Evolutionary conservation across 192 early-diverging fungal species (phyloP).

Genomic region (Backusella westeae): DNA sequence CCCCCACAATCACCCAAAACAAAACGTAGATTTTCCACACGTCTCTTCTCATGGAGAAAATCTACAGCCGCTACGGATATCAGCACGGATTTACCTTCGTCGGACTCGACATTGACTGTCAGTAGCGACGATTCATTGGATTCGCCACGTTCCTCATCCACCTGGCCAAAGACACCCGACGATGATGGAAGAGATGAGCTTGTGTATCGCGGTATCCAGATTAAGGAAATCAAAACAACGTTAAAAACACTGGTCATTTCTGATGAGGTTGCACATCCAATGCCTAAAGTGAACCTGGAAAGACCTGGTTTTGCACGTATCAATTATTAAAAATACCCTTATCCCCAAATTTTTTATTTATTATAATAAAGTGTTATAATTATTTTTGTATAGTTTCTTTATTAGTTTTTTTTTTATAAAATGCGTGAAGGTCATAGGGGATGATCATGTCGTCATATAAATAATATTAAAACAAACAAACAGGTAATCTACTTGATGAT

Average conservation of each 20-base stretch:
- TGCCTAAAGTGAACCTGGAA: constrained; percentile 29
- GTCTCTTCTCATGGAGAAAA: constrained; percentile 18
- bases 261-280: constrained; percentile 25
- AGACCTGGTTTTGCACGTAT: constrained; percentile 37
- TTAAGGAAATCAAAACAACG: constrained; percentile 43
- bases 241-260: constrained; percentile 40
- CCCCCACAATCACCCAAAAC: not conserved
- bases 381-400: not conserved
- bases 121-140: not conserved
- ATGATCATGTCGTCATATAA: too few relatives aligned
- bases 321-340: constrained; percentile 21
- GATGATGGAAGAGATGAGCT: constrained; percentile 36
- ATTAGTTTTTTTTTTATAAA: too few relatives aligned
- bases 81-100: not conserved
- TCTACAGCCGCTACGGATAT: not conserved
- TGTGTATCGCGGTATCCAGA: constrained; percentile 35
- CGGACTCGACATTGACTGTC: not conserved
- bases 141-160: constrained; percentile 2
- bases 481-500: too few relatives aligned
- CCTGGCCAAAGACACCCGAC: not conserved
- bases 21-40: constrained; percentile 7
- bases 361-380: not conserved
- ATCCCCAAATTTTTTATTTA: not conserved
- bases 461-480: too few relatives aligned
- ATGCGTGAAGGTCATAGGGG: too few relatives aligned